phyloP scores from a whole-genome alignment of 78 protist genomes.

The Pigoraptor vietnamica region DNA sequence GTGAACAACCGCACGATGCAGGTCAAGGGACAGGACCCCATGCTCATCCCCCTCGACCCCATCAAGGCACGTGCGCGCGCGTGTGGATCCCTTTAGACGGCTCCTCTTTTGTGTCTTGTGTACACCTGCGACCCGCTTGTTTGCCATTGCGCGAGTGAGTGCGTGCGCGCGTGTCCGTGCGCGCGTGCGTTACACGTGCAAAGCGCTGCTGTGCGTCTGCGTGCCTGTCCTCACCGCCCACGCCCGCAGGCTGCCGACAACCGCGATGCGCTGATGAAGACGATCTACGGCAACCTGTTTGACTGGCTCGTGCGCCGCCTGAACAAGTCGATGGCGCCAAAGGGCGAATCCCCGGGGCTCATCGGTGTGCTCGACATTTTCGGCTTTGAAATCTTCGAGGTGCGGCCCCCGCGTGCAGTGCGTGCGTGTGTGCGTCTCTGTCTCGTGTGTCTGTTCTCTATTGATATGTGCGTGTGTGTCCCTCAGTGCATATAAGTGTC shows the following conservation, averaged over 20 bases:
- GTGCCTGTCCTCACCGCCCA: no score
- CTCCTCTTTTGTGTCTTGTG: slow-evolving; percentile 71
- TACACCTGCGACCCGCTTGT: no score
- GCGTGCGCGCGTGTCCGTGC: not conserved
- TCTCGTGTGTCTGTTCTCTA: not conserved
- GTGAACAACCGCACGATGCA: not conserved
- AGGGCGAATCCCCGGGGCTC: not conserved
- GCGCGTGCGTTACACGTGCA: not conserved
- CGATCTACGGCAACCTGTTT: not conserved
- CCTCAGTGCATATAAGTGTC: not conserved
- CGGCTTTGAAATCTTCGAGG: slow-evolving; percentile 87
- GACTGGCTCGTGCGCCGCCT: not conserved
- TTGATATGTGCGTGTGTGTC: not conserved
- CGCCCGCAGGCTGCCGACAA: not conserved
- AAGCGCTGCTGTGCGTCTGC: not conserved
- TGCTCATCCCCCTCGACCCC: not conserved
- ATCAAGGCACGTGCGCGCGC: slow-evolving; percentile 36
- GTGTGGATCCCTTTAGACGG: slow-evolving; percentile 79
- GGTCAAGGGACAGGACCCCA: not conserved
- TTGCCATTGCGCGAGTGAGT: not conserved
- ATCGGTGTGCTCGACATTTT: slow-evolving; percentile 87
- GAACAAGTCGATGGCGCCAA: not conserved
- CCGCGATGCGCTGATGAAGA: slow-evolving; percentile 3
- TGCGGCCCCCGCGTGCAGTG: not conserved
- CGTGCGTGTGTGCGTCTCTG: not conserved